Conservation (phyloP, 805 yeast genomes). For the Cyberlindnera amylophila region DNA sequence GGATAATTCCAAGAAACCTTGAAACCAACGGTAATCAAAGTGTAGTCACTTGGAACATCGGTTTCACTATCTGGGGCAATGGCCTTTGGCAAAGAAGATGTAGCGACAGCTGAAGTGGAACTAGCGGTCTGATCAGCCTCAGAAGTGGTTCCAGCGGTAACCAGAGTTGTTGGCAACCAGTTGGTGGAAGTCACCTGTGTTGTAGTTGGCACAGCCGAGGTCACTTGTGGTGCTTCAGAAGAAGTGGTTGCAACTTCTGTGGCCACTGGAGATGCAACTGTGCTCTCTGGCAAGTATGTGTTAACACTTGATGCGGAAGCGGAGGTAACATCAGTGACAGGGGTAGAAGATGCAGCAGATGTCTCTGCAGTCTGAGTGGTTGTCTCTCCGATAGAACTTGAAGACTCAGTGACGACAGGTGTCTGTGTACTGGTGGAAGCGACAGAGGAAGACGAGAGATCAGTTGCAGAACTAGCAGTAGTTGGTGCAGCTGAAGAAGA, state of each 20-base stretch:
- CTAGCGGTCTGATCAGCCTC: conserved; percentile 23
- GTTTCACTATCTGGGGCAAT: conserved; percentile 58
- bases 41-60: conserved; percentile 45
- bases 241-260: neutral
- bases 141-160: conserved; percentile 30
- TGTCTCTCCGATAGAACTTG: neutral
- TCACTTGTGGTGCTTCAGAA: too few species aligned
- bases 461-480: too few species aligned
- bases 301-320: neutral
- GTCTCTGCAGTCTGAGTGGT: neutral
- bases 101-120: conserved; percentile 29
- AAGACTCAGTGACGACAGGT: neutral
- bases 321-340: neutral
- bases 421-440: neutral
- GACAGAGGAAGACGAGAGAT: neutral
- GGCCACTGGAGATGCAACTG: neutral
- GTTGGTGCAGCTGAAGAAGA: neutral
- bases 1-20: conserved; percentile 76
- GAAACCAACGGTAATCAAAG: conserved; percentile 73
- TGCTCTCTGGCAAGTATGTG: too few species aligned
- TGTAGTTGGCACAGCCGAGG: too few species aligned
- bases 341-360: neutral
- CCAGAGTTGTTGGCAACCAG: conserved; percentile 44
- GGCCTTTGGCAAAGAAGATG: conserved; percentile 67
- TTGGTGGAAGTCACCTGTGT: conserved; percentile 15